A percentile compares a stretch with the other conserved stretches of the same genome.
Conservation (phyloP, 2,329 filamentous ascomycete species). For the Neodidymelliopsis sp. region DNA sequence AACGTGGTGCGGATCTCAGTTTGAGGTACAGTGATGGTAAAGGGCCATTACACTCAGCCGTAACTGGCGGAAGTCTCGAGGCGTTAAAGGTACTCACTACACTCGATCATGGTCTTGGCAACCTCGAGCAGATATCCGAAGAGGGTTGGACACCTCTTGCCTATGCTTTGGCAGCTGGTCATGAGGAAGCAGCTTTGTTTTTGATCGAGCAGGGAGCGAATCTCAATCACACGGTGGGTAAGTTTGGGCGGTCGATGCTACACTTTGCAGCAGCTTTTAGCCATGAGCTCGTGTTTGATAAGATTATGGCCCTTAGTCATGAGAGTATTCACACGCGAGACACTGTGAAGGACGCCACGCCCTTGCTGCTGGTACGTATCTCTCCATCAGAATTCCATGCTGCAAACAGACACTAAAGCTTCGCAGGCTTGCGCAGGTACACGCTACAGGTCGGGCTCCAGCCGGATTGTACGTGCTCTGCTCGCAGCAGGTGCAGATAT, state of each 20-base stretch:
- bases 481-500: constrained; percentile 29
- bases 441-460: constrained; percentile 22
- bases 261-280: constrained; percentile 20
- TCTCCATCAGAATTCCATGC: too few species aligned
- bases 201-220: constrained; percentile 21
- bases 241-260: constrained; percentile 17
- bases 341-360: not conserved
- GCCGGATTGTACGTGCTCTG: constrained; percentile 18
- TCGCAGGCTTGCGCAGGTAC: constrained; percentile 12
- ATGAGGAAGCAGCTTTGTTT: constrained; percentile 21
- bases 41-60: constrained; percentile 24
- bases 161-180: constrained; percentile 17
- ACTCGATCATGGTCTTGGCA: not conserved
- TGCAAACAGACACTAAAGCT: not conserved
- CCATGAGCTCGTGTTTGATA: not conserved
- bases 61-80: constrained; percentile 18
- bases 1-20: constrained; percentile 19
- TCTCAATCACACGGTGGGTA: constrained; percentile 3
- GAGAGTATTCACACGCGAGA: constrained; percentile 17
- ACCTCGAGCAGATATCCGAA: constrained; percentile 19
- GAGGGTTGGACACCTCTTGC: constrained; percentile 27
- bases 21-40: constrained; percentile 18
- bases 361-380: too few species aligned
- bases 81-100: constrained; percentile 16
- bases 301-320: not conserved